A percentile compares a stretch with the other conserved stretches of the same genome.
Conservation (phyloP, 495 filamentous ascomycete genomes). For the Daldinia bambusicola region DNA sequence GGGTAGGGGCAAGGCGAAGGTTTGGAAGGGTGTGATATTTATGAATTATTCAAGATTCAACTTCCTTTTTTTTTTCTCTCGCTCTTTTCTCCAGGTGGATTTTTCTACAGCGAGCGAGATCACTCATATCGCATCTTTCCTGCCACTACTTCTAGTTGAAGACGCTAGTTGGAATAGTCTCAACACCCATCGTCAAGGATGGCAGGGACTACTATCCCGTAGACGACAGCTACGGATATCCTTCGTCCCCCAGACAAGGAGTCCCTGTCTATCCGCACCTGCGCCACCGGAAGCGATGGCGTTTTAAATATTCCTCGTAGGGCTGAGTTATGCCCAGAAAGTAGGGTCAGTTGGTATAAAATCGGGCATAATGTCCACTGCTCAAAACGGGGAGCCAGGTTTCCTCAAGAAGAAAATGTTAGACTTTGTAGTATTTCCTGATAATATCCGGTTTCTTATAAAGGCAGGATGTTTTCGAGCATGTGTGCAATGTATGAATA, state of each 20-base stretch:
- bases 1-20: neutral
- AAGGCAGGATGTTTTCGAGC: neutral
- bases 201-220: neutral
- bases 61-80: neutral
- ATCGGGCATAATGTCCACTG: neutral
- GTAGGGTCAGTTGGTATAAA: neutral
- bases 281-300: neutral
- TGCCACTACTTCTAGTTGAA: neutral
- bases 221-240: neutral
- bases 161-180: neutral
- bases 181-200: neutral
- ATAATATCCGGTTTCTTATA: neutral
- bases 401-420: neutral
- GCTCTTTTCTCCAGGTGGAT: constrained; percentile 5
- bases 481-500: neutral
- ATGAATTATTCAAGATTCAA: neutral
- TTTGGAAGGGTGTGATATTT: constrained; percentile 3
- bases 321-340: neutral
- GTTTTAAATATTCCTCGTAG: neutral
- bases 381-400: neutral
- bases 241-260: neutral
- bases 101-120: neutral
- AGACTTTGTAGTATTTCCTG: neutral
- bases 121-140: neutral
- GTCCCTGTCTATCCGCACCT: neutral